phyloP scores from a whole-genome alignment of 2,329 filamentous ascomycete species.

The Lasiodiplodia citricola region DNA sequence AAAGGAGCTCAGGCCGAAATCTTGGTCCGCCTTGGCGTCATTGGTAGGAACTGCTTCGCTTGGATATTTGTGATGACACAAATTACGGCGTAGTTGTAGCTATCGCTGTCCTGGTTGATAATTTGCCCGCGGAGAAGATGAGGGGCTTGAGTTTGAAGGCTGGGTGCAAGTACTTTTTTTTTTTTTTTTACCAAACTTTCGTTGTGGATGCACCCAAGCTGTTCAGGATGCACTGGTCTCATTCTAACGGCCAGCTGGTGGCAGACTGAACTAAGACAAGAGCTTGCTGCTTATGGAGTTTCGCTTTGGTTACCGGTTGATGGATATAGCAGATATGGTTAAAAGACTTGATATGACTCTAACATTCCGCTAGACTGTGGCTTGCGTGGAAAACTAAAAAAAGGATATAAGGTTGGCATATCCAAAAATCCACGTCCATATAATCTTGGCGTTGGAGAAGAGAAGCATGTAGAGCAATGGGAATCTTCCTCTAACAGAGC shows the following conservation, averaged over 20 bases:
- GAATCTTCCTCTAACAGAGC: neutral
- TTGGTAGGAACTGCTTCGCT: conserved; percentile 2
- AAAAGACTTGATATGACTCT: neutral
- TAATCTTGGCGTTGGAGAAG: neutral
- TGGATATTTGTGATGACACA: conserved; percentile 13
- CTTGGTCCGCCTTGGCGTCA: neutral
- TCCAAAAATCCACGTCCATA: neutral
- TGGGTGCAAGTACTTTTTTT: neutral
- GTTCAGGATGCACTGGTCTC: neutral
- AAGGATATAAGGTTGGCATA: neutral
- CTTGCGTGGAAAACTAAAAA: neutral
- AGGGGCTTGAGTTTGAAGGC: neutral
- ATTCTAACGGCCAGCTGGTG: neutral
- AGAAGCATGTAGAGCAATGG: neutral
- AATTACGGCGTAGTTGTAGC: neutral
- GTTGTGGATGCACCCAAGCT: neutral
- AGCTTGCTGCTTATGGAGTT: neutral
- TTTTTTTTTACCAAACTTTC: neutral
- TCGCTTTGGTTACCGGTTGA: neutral
- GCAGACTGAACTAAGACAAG: neutral
- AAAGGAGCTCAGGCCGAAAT: neutral
- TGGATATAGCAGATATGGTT: neutral
- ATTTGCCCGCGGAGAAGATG: neutral
- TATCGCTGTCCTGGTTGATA: neutral
- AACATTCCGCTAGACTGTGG: neutral